phyloP scores from a whole-genome alignment of 495 filamentous ascomycete genomes.

The Penicillium flavigenum region DNA sequence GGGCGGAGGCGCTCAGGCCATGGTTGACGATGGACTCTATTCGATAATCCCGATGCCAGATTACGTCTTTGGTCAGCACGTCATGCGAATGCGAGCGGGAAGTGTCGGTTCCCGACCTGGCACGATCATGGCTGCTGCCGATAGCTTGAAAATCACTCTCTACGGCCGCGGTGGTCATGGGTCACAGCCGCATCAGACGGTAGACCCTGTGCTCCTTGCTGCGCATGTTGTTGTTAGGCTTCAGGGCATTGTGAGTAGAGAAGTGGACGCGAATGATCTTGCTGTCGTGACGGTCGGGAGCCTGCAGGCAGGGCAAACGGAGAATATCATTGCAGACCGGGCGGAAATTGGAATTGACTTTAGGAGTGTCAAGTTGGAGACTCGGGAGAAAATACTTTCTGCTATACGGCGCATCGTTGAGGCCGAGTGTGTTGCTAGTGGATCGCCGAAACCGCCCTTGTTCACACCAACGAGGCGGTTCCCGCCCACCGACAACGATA shows the following conservation, averaged over 20 bases:
- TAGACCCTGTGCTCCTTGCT: conserved; percentile 54
- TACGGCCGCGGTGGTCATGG: conserved; percentile 55
- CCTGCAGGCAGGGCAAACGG: conserved; percentile 51
- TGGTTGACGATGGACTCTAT: conserved; percentile 56
- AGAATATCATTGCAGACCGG: conserved; percentile 53
- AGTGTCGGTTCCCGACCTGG: conserved; percentile 37
- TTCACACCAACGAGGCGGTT: conserved; percentile 47
- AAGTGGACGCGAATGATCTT: conserved; percentile 47
- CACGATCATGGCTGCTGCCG: conserved; percentile 48
- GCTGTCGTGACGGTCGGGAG: conserved; percentile 53
- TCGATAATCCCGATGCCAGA: conserved; percentile 49
- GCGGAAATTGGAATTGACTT: conserved; percentile 51
- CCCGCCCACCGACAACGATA: conserved; percentile 46
- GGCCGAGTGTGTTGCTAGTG: conserved; percentile 50
- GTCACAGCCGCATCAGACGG: conserved; percentile 48
- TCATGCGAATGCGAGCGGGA: conserved; percentile 49
- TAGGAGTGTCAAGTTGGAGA: conserved; percentile 41
- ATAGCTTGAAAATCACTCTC: conserved; percentile 52
- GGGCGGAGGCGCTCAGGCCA: conserved; percentile 51
- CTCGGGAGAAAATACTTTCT: conserved; percentile 39
- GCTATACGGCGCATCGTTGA: conserved; percentile 50
- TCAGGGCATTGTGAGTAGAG: conserved; percentile 52
- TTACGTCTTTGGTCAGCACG: conserved; percentile 52
- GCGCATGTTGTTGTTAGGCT: conserved; percentile 48
- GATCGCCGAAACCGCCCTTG: conserved; percentile 44